phyloP scores from a whole-genome alignment of 768 basidiomycete genomes.

The Boletus rubropictus region DNA sequence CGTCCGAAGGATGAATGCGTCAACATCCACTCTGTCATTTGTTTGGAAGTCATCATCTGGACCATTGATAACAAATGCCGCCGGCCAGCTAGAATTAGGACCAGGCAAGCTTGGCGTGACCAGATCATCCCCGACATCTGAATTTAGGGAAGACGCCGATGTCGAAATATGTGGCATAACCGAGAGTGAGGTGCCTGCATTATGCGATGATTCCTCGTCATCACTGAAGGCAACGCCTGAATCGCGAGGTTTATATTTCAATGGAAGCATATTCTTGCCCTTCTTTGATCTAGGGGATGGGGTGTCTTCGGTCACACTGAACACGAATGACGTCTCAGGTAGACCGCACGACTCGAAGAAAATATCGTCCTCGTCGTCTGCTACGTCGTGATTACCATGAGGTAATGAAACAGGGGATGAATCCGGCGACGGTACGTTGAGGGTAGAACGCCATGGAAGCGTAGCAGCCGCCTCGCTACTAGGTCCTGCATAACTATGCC shows the following conservation, averaged over 20 bases:
- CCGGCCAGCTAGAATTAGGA: constrained; percentile 58
- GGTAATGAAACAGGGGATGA: constrained; percentile 41
- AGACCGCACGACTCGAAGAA: constrained; percentile 45
- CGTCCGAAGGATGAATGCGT: constrained; percentile 68
- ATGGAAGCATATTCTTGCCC: constrained; percentile 38
- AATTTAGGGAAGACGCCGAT: constrained; percentile 56
- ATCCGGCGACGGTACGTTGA: constrained; percentile 41
- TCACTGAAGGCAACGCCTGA: constrained; percentile 61
- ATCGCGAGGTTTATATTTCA: constrained; percentile 69
- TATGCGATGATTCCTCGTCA: constrained; percentile 39
- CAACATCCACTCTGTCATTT: constrained; percentile 41
- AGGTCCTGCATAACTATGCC: constrained; percentile 64
- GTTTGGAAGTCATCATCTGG: constrained; percentile 34
- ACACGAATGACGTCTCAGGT: constrained; percentile 48
- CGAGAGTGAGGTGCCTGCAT: constrained; percentile 20
- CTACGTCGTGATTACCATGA: constrained; percentile 25
- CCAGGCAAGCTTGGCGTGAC: constrained; percentile 64
- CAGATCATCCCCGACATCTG: constrained; percentile 57
- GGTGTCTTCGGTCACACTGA: constrained; percentile 50
- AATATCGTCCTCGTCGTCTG: constrained; percentile 49
- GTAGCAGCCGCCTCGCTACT: constrained; percentile 29
- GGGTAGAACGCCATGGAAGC: constrained; percentile 35
- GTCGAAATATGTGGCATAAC: constrained; percentile 55
- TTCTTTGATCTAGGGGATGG: constrained; percentile 47
- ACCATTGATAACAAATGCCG: constrained; percentile 34